A percentile compares a stretch with the other conserved stretches of the same genome.
phyloP scores from a whole-genome alignment of 495 filamentous ascomycete genomes.

The Trypethelium eluteriae region DNA sequence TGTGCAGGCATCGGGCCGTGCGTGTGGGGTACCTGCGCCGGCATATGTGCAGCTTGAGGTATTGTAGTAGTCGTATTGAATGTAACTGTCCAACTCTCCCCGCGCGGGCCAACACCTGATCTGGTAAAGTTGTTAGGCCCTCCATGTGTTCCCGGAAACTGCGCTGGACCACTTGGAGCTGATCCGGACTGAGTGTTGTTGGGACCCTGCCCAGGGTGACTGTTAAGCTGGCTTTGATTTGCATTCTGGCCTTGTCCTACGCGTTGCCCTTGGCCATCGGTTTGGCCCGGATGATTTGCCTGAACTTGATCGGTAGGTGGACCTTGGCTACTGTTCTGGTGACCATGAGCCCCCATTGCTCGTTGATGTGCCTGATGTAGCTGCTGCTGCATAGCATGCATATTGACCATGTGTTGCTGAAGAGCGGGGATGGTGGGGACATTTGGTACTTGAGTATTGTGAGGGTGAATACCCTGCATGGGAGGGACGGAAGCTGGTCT shows the following conservation, averaged over 20 bases:
- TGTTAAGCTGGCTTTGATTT: background rate
- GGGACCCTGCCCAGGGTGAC: conserved; percentile 6
- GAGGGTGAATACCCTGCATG: background rate
- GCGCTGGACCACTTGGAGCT: background rate
- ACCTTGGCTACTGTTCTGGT: background rate
- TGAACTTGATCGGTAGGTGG: background rate
- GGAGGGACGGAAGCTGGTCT: conserved; percentile 8
- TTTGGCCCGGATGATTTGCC: background rate
- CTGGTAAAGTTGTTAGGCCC: conserved; percentile 23
- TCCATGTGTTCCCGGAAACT: background rate
- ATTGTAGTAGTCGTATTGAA: conserved; percentile 17
- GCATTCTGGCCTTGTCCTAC: background rate
- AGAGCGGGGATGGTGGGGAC: background rate
- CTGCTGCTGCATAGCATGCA: conserved; percentile 2
- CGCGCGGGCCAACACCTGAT: conserved; percentile 27
- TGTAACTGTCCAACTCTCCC: conserved; percentile 26
- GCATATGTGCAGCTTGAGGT: conserved; percentile 14
- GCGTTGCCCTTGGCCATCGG: background rate
- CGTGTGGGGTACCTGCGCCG: background rate
- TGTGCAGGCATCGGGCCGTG: background rate
- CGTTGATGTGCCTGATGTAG: background rate
- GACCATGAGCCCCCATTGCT: background rate
- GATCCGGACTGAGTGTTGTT: background rate
- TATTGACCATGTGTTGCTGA: conserved; percentile 4
- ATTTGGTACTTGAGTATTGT: background rate